phyloP scores from a whole-genome alignment of 108 stramenopile species.

The Cylindrotheca closterium region DNA sequence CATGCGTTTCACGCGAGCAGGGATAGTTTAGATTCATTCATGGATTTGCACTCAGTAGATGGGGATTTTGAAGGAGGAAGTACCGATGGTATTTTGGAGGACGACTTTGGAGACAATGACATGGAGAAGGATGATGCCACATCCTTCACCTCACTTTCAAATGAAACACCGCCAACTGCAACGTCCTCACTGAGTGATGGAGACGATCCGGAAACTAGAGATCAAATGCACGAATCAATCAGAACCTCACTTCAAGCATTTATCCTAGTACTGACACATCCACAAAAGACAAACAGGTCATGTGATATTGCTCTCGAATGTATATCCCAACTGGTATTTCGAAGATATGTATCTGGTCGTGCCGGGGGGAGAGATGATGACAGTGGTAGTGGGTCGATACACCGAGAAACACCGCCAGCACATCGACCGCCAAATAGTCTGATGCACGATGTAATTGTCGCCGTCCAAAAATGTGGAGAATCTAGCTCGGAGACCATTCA shows the following conservation, averaged over 20 bases:
- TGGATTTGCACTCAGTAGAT: background rate
- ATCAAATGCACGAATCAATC: conserved; percentile 65
- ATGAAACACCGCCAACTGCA: background rate
- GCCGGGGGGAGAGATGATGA: conserved; percentile 49
- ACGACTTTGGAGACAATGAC: too few relatives aligned
- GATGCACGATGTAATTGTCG: conserved; percentile 24
- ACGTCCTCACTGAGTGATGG: conserved; percentile 1
- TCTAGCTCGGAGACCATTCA: conserved; percentile 39
- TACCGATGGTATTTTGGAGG: background rate
- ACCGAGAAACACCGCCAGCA: background rate
- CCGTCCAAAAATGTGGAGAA: conserved; percentile 18
- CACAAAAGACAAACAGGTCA: conserved; percentile 40
- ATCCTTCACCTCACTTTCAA: background rate
- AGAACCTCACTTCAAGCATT: conserved; percentile 6
- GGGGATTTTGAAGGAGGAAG: background rate
- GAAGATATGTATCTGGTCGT: conserved; percentile 59
- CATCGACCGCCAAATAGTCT: conserved; percentile 13
- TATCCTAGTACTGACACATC: conserved; percentile 17
- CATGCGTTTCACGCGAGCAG: too few relatives aligned
- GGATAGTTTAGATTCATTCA: background rate
- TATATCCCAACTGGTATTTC: conserved; percentile 43
- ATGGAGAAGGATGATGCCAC: conserved; percentile 8
- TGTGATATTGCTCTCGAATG: conserved; percentile 53
- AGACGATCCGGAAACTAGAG: conserved; percentile 29
- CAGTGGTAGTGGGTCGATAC: conserved; percentile 7